Evolutionary conservation across 2,329 filamentous ascomycete species (phyloP).

Genomic region (Ophioceras dolichostomum): DNA sequence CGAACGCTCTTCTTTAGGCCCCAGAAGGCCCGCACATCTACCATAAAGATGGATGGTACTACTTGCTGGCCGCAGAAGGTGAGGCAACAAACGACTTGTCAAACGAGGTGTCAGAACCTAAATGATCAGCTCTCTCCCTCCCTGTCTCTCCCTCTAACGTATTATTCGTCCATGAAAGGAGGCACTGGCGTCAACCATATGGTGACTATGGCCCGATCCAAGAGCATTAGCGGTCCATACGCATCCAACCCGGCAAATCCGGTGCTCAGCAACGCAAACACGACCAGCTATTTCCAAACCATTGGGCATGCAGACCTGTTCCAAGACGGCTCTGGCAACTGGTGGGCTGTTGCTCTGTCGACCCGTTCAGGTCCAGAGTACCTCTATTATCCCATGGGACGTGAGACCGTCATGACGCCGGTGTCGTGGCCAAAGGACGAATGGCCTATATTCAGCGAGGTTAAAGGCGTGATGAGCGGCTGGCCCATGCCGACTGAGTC

Average conservation of each 20-base stretch:
- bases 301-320: conserved; percentile 46
- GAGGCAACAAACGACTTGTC: too few relatives aligned
- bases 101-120: too few relatives aligned
- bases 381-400: conserved; percentile 27
- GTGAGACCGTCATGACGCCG: conserved; percentile 26
- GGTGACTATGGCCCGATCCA: conserved; percentile 33
- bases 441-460: conserved; percentile 21
- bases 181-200: conserved; percentile 36
- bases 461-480: conserved; percentile 16
- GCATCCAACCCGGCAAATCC: conserved; percentile 29
- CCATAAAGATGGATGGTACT: conserved; percentile 36
- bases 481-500: conserved; percentile 11
- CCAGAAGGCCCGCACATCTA: conserved; percentile 44
- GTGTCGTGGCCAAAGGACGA: conserved; percentile 21
- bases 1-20: conserved; percentile 11
- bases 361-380: conserved; percentile 25
- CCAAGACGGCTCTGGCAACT: conserved; percentile 28
- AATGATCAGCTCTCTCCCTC: too few relatives aligned
- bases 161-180: conserved; percentile 9
- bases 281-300: conserved; percentile 33
- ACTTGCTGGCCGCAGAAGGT: conserved; percentile 40
- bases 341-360: conserved; percentile 28
- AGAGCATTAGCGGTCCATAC: conserved; percentile 28
- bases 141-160: not conserved
- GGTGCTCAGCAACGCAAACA: conserved; percentile 30